Evolutionary conservation across 2,329 filamentous ascomycete genomes (phyloP).

Genomic region (Xylariaceae sp.): DNA sequence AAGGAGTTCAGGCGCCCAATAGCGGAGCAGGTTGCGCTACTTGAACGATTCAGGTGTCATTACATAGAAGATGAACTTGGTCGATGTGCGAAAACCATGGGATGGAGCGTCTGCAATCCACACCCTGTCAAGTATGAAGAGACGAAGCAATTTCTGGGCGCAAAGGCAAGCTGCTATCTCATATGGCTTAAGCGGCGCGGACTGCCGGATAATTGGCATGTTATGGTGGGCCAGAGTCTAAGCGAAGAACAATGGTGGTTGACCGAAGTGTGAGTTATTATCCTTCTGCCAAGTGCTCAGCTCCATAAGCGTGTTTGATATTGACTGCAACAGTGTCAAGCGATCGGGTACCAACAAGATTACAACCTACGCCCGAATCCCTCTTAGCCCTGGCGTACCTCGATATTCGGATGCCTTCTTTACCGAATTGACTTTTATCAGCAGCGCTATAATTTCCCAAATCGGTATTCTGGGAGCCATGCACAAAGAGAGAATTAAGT

Average conservation of each 20-base stretch:
- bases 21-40: conserved; percentile 49
- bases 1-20: conserved; percentile 47
- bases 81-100: conserved; percentile 54
- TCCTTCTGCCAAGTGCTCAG: background rate
- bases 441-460: conserved; percentile 47
- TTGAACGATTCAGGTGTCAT: conserved; percentile 59
- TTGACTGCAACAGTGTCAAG: conserved; percentile 14
- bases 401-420: conserved; percentile 47
- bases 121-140: conserved; percentile 46
- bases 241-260: conserved; percentile 77
- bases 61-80: conserved; percentile 57
- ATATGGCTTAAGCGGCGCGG: conserved; percentile 64
- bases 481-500: conserved; percentile 40
- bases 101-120: conserved; percentile 53
- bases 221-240: conserved; percentile 65
- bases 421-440: conserved; percentile 45
- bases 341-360: conserved; percentile 22
- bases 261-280: conserved; percentile 51
- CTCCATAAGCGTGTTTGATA: conserved; percentile 11
- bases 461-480: conserved; percentile 45
- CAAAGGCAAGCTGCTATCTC: conserved; percentile 56
- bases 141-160: conserved; percentile 55
- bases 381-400: conserved; percentile 40
- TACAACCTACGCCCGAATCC: conserved; percentile 36
- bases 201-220: conserved; percentile 69